phyloP scores from a whole-genome alignment of 2,329 filamentous ascomycete genomes.

The Fusarium redolens region DNA sequence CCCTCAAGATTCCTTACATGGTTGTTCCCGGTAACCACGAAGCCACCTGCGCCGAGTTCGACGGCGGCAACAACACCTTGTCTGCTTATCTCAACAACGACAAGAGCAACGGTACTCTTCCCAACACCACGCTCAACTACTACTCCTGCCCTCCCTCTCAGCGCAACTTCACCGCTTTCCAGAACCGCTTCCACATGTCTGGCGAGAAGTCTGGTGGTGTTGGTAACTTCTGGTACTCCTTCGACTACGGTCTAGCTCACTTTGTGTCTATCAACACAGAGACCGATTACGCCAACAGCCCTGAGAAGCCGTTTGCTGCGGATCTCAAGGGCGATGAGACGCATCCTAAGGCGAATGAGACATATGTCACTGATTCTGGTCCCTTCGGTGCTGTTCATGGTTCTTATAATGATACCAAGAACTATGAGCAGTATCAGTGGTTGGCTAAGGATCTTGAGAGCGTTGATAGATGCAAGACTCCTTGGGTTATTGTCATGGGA shows the following conservation, averaged over 20 bases:
- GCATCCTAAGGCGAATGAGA: not conserved
- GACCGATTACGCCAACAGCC: not conserved
- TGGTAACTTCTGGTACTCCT: not conserved
- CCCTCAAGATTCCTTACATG: not conserved
- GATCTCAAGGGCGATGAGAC: not conserved
- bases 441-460: not conserved
- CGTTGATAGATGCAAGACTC: conserved; percentile 4
- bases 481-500: conserved; percentile 5
- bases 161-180: conserved; percentile 7
- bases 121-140: not conserved
- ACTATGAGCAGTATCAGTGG: conserved; percentile 11
- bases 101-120: not conserved
- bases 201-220: not conserved
- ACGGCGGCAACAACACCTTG: not conserved
- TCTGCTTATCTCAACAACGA: not conserved
- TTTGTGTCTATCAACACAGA: conserved; percentile 8
- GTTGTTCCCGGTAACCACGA: conserved; percentile 7
- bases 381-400: not conserved
- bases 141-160: conserved; percentile 5
- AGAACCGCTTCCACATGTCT: conserved; percentile 6
- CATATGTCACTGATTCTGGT: not conserved
- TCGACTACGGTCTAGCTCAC: not conserved
- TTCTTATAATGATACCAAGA: not conserved
- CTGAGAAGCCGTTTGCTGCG: not conserved
- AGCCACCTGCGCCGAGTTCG: not conserved